Base-by-base conservation (phyloP, 352 stramenopile species). In the Globisporangium megalacanthum region DNA sequence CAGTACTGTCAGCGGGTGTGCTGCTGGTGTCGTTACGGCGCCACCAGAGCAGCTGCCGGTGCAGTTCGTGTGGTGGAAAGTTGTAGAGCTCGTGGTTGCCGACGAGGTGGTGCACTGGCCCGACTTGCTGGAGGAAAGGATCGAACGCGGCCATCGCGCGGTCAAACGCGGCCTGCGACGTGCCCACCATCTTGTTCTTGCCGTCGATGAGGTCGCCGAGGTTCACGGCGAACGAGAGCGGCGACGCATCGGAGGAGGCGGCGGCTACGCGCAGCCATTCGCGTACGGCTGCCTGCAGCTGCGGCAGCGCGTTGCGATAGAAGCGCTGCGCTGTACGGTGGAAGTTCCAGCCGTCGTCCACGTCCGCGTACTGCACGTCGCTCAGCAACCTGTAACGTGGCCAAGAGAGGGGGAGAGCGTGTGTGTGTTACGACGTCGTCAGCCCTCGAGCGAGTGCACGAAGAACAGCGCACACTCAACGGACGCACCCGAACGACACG, bases 71-170 rank as follows among this genome's bases (percentile, higher is more conserved):
- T 11, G 69, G 70, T 6, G 75, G 59, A 49, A 94, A 82, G 54
- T 92, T 92, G 72, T 91, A 92, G 39, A 94, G 76, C 54, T 94
- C 84, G 69, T 94, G 84, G 68, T 94, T 94, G 49, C 84, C 84
- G 54, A 92, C 55, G 31, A 92, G 58, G 61, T 94, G 84, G 63
- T 92, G 79, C 56, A 94, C 73, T 35, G 68, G 66, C 9, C 75
- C 77, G 19, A 92, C 60, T 1, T 44, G 33, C 10, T 64, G 45
- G 68, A 79, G 55, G 37, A 92, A 86, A 1, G 62, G 58, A 6
- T 15, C 60, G 56, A 73, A 90, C 10, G 69, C 71, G 14, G 61
- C 69, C 55, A 71, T 71, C 0, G 60, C 66, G 36, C 47, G 60
- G n/a, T 73, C 69, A 10, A 92, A 51, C n/a, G 78, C 76, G 20